phyloP scores from a whole-genome alignment of 768 basidiomycete species.

The Suillus weaverae region DNA sequence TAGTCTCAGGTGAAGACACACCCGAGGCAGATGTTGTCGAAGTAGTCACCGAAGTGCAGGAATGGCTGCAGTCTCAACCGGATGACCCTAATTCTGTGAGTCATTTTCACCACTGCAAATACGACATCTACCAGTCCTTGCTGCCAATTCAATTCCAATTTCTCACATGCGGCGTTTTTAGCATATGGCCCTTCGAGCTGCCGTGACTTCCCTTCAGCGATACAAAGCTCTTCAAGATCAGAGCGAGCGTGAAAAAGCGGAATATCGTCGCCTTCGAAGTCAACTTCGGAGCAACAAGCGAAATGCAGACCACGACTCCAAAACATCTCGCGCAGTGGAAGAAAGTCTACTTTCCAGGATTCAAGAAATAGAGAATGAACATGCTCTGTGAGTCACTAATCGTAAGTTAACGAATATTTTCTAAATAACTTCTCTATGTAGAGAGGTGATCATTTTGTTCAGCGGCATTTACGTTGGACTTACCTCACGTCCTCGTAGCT shows the following conservation, averaged over 20 bases:
- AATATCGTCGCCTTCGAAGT: slow-evolving; percentile 33
- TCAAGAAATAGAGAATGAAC: slow-evolving; percentile 30
- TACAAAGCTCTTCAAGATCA: slow-evolving; percentile 40
- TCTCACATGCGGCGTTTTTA: slow-evolving; percentile 28
- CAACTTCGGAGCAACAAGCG: slow-evolving; percentile 31
- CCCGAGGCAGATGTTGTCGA: slow-evolving; percentile 36
- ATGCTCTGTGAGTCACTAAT: slow-evolving; percentile 26
- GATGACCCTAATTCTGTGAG: slow-evolving; percentile 40
- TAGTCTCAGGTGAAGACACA: slow-evolving; percentile 34
- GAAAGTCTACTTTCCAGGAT: slow-evolving; percentile 34
- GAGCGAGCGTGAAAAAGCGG: slow-evolving; percentile 30
- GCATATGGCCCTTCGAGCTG: slow-evolving; percentile 32
- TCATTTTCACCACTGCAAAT: slow-evolving; percentile 10
- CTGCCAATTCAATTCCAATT: slow-evolving; percentile 2
- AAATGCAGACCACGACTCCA: slow-evolving; percentile 32
- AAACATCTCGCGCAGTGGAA: slow-evolving; percentile 38
- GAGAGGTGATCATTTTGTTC: slow-evolving; percentile 6
- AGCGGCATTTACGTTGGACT: slow-evolving; percentile 6
- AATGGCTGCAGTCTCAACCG: slow-evolving; percentile 47
- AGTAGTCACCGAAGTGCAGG: slow-evolving; percentile 47
- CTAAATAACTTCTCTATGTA: slow-evolving; percentile 1
- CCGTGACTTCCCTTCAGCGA: slow-evolving; percentile 37
- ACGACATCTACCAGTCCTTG: neutral
- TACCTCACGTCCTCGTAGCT: slow-evolving; percentile 27
- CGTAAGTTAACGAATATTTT: neutral